phyloP scores from a whole-genome alignment of 345 rosid species.

The Gossypium ekmanianum region DNA sequence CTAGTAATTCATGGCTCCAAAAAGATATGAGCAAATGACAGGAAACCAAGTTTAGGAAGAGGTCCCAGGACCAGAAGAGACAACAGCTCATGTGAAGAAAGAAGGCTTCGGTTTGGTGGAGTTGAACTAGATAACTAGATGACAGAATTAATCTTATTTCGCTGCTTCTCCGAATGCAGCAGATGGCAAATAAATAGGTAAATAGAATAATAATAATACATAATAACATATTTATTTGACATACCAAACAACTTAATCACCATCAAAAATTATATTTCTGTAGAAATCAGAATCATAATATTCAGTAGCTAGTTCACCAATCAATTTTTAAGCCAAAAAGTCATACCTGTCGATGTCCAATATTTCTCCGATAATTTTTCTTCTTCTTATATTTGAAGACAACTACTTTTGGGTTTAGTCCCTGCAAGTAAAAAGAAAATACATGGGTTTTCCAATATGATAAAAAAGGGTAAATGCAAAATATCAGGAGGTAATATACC shows the following conservation, averaged over 20 bases:
- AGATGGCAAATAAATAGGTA: neutral
- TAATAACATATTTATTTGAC: neutral
- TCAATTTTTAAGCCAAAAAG: neutral
- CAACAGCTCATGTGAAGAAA: neutral
- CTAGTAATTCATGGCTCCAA: neutral
- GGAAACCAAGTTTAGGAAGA: neutral
- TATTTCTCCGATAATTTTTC: conserved; percentile 92
- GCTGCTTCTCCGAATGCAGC: neutral
- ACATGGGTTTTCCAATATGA: conserved; percentile 1
- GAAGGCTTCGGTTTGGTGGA: neutral
- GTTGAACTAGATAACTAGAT: neutral
- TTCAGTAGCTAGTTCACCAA: neutral
- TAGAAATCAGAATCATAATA: neutral
- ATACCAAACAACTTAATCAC: neutral
- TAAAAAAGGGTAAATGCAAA: neutral
- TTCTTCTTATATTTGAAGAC: conserved; percentile 94
- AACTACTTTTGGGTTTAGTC: conserved; percentile 67
- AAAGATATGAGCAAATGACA: neutral
- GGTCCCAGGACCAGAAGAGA: neutral
- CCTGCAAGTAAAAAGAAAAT: conserved; percentile 41
- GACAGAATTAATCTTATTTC: neutral
- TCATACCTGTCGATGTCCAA: conserved; percentile 92
- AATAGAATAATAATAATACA: neutral
- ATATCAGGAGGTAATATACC: conserved; percentile 33
- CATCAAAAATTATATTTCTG: neutral